phyloP scores from a whole-genome alignment of 2,329 filamentous ascomycete species.

The Penicillium sp. region DNA sequence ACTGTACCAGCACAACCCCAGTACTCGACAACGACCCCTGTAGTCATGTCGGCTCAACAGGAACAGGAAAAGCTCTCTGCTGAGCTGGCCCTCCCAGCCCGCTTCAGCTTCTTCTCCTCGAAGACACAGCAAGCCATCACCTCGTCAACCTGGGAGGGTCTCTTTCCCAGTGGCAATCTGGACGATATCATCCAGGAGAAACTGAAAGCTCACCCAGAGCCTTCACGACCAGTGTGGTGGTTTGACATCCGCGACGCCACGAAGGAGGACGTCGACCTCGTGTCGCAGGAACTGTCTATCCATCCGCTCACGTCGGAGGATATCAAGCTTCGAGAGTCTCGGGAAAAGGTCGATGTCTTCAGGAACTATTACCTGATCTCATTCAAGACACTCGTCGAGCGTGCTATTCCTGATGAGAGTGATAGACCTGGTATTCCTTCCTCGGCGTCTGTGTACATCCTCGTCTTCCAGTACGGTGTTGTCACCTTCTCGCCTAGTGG shows the following conservation, averaged over 20 bases:
- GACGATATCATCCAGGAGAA: constrained; percentile 16
- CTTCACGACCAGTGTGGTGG: constrained; percentile 73
- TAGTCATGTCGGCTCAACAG: constrained; percentile 4
- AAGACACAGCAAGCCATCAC: constrained; percentile 62
- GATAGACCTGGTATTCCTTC: constrained; percentile 73
- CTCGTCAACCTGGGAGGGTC: constrained; percentile 21
- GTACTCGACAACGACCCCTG: not conserved
- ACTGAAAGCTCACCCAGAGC: constrained; percentile 10
- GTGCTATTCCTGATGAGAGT: constrained; percentile 66
- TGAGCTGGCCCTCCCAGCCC: constrained; percentile 57
- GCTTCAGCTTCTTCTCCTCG: constrained; percentile 95
- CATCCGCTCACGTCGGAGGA: constrained; percentile 94
- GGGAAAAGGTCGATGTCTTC: constrained; percentile 97
- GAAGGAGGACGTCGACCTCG: constrained; percentile 77
- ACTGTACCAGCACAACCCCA: not conserved
- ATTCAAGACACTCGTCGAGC: constrained; percentile 82
- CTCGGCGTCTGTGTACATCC: constrained; percentile 89
- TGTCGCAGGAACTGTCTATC: constrained; percentile 89
- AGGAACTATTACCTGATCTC: constrained; percentile 96
- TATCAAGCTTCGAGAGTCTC: constrained; percentile 87
- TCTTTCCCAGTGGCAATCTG: constrained; percentile 14
- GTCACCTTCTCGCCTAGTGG: constrained; percentile 88
- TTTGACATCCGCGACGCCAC: constrained; percentile 86
- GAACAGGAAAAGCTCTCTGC: constrained; percentile 1
- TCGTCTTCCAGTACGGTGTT: constrained; percentile 91